Percentiles rank a stretch among this genome's conserved stretches.
These are phyloP conservation scores for Phytophthora sojae DNA, from an alignment of 352 stramenopile genomes.

Conservation along the genomic window DNA sequence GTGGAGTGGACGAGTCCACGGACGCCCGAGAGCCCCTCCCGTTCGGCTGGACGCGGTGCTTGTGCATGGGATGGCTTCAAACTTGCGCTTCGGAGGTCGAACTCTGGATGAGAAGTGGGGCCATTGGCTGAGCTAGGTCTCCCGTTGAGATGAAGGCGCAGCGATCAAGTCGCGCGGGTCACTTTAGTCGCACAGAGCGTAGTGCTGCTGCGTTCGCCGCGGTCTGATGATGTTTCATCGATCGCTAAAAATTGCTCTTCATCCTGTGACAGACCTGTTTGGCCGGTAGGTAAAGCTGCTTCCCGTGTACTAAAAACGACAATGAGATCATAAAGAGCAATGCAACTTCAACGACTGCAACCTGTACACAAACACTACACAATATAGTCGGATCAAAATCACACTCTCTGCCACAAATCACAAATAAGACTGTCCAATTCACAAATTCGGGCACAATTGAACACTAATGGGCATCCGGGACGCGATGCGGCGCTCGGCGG, in stretches of 20 bases:
- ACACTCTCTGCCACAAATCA: not conserved
- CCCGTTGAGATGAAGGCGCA: not conserved
- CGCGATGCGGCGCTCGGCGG: constrained; percentile 39
- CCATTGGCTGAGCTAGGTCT: not conserved
- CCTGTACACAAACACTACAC: constrained; percentile 1
- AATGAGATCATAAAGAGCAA: not conserved
- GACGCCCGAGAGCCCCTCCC: constrained; percentile 6
- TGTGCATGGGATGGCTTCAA: not conserved
- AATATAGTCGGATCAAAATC: not conserved
- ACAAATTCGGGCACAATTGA: constrained; percentile 8
- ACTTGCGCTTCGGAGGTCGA: not conserved
- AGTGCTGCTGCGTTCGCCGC: not conserved
- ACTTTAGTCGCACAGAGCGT: constrained; percentile 2
- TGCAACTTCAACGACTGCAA: constrained; percentile 6
- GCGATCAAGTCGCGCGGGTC: not conserved
- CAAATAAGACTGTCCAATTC: not conserved
- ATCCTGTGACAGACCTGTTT: not conserved
- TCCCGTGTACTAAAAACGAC: not conserved
- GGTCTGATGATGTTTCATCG: not conserved
- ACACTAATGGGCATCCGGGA: constrained; percentile 49
- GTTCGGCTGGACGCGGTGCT: not conserved
- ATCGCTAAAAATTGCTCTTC: not conserved
- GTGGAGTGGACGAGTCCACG: not conserved
- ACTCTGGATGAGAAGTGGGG: not conserved
- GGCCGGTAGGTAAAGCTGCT: not conserved